phyloP scores from a whole-genome alignment of 1,139 yeast genomes.

The Saccharomycopsis hybrid region DNA sequence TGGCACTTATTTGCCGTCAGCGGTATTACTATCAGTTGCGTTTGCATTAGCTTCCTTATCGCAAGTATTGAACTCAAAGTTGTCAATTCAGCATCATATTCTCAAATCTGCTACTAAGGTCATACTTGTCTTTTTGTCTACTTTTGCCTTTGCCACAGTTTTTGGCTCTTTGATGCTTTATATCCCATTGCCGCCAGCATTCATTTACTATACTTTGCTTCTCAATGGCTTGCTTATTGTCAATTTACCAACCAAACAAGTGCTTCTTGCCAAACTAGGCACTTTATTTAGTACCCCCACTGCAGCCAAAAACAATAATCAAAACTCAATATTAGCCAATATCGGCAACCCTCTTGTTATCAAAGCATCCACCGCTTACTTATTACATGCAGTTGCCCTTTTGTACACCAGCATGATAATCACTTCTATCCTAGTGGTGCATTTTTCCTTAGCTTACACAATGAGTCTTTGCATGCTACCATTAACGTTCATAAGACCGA shows the following conservation, averaged over 20 bases:
- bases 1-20: conserved; percentile 89
- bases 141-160: conserved; percentile 2
- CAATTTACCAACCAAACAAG: conserved; percentile 18
- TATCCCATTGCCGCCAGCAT: conserved; percentile 10
- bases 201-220: conserved; percentile 13
- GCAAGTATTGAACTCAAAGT: conserved; percentile 42
- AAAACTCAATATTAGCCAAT: no score
- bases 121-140: conserved; percentile 7
- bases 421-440: conserved; percentile 71
- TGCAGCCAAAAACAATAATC: neutral
- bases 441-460: conserved; percentile 72
- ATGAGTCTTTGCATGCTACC: conserved; percentile 69
- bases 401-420: conserved; percentile 62
- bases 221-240: conserved; percentile 9
- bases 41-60: conserved; percentile 69
- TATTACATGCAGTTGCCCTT: conserved; percentile 38
- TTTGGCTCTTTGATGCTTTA: conserved; percentile 15
- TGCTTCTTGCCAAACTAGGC: conserved; percentile 13
- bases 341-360: conserved; percentile 16
- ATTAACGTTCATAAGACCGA: conserved; percentile 56
- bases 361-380: conserved; percentile 15
- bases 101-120: conserved; percentile 16
- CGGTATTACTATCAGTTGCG: conserved; percentile 63
- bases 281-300: no score
- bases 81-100: conserved; percentile 21